Evolutionary conservation across 306 rosid species (phyloP).

Genomic region (Rosa persica): DNA sequence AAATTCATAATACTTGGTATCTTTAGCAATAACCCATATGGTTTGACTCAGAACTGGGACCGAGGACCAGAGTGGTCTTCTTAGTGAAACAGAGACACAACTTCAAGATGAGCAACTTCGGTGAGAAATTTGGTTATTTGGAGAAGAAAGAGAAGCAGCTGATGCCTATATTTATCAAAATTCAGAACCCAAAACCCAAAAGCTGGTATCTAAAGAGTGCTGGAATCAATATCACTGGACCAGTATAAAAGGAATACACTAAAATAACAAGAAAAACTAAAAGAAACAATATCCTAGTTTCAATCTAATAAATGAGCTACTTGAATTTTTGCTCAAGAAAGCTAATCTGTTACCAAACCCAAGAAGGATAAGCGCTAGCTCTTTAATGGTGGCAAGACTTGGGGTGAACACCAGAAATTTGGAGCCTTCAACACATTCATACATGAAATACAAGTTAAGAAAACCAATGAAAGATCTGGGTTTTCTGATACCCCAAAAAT

Average conservation of each 20-base stretch:
- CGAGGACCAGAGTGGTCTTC: conserved; percentile 11
- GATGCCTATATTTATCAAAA: not conserved
- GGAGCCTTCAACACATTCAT: not conserved
- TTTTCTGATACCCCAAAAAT: not conserved
- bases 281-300: not conserved
- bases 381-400: conserved; percentile 2
- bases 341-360: conserved; percentile 9
- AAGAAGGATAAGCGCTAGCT: not conserved
- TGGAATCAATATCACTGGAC: not conserved
- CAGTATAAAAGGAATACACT: not conserved
- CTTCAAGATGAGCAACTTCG: conserved; percentile 6
- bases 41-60: conserved; percentile 15
- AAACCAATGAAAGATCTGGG: conserved; percentile 23
- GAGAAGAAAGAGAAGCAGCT: conserved; percentile 15
- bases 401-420: conserved; percentile 3
- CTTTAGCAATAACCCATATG: conserved; percentile 19
- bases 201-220: conserved; percentile 8
- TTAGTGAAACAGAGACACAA: conserved; percentile 1
- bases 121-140: not conserved
- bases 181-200: not conserved
- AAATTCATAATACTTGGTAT: conserved; percentile 10
- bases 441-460: not conserved
- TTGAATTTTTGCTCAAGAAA: conserved; percentile 5
- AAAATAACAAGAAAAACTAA: not conserved
- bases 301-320: not conserved